Conservation (phyloP, 768 basidiomycete genomes). For the Leccinum fibrillosum region DNA sequence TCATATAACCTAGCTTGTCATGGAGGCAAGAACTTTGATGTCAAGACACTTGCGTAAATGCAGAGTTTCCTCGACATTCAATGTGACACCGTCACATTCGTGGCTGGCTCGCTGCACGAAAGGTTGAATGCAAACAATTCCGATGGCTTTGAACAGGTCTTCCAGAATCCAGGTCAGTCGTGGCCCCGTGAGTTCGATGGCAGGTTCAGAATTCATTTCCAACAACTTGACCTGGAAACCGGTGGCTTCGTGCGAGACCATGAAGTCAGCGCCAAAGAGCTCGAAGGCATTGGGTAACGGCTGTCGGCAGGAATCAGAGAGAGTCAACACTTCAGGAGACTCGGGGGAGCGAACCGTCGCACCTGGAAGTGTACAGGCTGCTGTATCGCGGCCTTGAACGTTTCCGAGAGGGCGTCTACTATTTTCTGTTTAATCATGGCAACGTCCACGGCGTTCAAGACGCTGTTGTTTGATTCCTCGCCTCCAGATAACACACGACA, state of each 20-base stretch:
- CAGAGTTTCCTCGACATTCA: constrained; percentile 51
- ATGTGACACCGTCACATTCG: constrained; percentile 21
- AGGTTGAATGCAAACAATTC: constrained; percentile 64
- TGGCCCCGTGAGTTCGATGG: constrained; percentile 89
- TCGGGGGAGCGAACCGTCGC: constrained; percentile 7
- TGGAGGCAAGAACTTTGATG: constrained; percentile 40
- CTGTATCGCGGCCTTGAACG: constrained; percentile 80
- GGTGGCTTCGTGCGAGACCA: constrained; percentile 51
- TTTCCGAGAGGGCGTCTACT: constrained; percentile 65
- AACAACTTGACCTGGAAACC: constrained; percentile 67
- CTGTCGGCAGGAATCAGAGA: constrained; percentile 36
- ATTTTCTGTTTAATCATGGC: constrained; percentile 59
- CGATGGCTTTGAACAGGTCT: constrained; percentile 74
- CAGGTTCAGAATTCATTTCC: constrained; percentile 94
- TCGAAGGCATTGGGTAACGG: constrained; percentile 91
- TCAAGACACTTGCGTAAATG: constrained; percentile 69
- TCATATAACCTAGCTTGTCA: constrained; percentile 1
- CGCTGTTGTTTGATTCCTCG: constrained; percentile 20
- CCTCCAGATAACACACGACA: constrained; percentile 46
- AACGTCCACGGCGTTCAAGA: constrained; percentile 35
- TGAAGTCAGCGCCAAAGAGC: constrained; percentile 91
- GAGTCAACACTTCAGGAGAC: too few species aligned
- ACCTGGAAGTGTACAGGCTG: constrained; percentile 87
- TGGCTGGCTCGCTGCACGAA: constrained; percentile 34
- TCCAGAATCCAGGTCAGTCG: constrained; percentile 78